Conservation (phyloP, 1,139 yeast genomes). For the Pichia sp. region DNA sequence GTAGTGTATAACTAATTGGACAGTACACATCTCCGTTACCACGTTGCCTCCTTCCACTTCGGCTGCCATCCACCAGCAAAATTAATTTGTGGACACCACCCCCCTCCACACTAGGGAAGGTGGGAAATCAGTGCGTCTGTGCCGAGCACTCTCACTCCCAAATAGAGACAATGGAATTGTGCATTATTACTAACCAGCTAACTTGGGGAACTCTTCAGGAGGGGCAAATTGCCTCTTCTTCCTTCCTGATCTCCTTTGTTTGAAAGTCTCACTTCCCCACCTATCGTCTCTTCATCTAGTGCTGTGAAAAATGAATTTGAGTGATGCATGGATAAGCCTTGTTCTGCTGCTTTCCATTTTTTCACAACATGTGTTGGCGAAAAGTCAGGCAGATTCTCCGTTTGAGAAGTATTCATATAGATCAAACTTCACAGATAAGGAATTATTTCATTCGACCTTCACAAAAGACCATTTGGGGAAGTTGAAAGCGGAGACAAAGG, state of each 20-base stretch:
- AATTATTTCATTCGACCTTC: constrained; percentile 34
- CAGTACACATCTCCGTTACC: no score
- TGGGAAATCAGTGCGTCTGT: neutral
- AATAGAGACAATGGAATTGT: neutral
- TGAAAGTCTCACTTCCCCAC: no score
- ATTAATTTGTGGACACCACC: neutral
- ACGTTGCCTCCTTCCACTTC: no score
- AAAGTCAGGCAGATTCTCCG: neutral
- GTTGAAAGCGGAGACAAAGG: constrained; percentile 48
- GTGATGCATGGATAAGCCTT: neutral
- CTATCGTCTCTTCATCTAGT: no score
- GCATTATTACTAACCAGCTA: neutral
- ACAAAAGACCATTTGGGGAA: constrained; percentile 45
- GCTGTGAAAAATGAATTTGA: neutral
- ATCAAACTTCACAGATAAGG: constrained; percentile 19
- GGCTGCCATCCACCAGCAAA: neutral
- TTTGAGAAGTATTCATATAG: constrained; percentile 18
- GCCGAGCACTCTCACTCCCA: neutral
- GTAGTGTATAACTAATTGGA: neutral
- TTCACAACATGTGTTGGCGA: neutral
- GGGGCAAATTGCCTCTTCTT: neutral
- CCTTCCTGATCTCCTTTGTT: neutral
- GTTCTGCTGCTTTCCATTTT: neutral
- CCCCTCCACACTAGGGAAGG: neutral
- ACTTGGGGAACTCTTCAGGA: neutral